phyloP scores from a whole-genome alignment of 108 stramenopile species.

The Stephanodiscus triporus region DNA sequence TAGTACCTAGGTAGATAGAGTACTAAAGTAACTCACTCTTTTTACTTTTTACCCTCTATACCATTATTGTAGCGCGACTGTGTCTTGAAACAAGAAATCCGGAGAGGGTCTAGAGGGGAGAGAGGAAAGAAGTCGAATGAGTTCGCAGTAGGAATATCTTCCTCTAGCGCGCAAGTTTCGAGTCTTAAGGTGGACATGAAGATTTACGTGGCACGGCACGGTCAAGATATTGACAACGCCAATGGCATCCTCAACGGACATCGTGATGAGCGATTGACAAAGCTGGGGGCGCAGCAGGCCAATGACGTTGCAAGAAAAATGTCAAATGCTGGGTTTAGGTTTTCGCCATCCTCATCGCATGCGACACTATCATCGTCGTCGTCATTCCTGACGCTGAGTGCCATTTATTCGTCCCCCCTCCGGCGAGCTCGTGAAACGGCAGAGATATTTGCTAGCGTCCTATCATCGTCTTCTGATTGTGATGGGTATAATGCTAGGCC shows the following conservation, averaged over 20 bases:
- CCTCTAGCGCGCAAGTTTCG: no score
- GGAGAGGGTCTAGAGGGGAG: no score
- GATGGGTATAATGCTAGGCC: not conserved
- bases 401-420: constrained; percentile 58
- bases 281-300: constrained; percentile 48
- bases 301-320: constrained; percentile 46
- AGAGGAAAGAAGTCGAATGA: no score
- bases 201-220: constrained; percentile 56
- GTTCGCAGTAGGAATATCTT: no score
- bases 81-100: no score
- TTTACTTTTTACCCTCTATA: no score
- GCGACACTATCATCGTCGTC: not conserved
- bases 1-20: no score
- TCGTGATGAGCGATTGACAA: constrained; percentile 49
- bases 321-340: constrained; percentile 25
- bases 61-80: no score
- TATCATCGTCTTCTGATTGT: constrained; percentile 13
- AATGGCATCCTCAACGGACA: constrained; percentile 60
- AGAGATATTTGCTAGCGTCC: constrained; percentile 39
- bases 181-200: constrained; percentile 38
- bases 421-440: constrained; percentile 53
- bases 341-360: not conserved
- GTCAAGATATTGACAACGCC: constrained; percentile 58
- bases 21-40: no score
- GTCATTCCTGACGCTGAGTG: constrained; percentile 14